Evolutionary conservation across 768 basidiomycete species (phyloP), one percentile per base, ranked within the genome.

Genomic region (Leccinum variicolor): DNA sequence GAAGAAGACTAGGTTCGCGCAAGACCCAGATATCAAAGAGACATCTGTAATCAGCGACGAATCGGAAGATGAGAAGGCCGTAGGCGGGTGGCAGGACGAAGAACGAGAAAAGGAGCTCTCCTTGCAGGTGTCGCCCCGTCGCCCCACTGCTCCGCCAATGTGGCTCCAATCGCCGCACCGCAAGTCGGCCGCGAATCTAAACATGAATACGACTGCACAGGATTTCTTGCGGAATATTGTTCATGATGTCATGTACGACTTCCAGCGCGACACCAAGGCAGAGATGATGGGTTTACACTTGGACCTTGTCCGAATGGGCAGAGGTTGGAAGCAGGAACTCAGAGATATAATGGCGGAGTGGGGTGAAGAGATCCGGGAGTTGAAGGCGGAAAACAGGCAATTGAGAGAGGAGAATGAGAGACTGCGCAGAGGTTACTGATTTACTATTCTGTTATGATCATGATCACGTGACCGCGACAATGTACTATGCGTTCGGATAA

Each of bases 271-370:
- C 68, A 84, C 82, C 23, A 79, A 81, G 64, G 77, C 81, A n/a
- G 85, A 90, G 76, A 82, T 90, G 79, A 79, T 81, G 68, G 87
- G 86, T 2, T 73, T 91, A 55, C 90, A 92, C 70, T 64, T 92
- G 59, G 89, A 92, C 65, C 65, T 90, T 56, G 75, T 92, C 34
- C 77, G 81, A 55, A 85, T 90, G 84, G 86, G 88, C 2, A 73
- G 85, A 33, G 80, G 79, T 25, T 88, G 85, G 87, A 83, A 82
- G 70, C 76, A 70, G 51, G 88, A 90, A 69, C 73, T 90, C 66
- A 75, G 83, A 53, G 76, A 75, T 43, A 65, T 82, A 63, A 83
- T 88, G 80, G 81, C 82, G 33, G 85, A 85, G 65, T 81, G 82
- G 73, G 79, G 75, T 1, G 81, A 79, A 15, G 87, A 89, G 64